These are phyloP conservation scores for Dendrothele bispora DNA, from an alignment of 768 basidiomycete genomes.

Conservation along the genomic window DNA sequence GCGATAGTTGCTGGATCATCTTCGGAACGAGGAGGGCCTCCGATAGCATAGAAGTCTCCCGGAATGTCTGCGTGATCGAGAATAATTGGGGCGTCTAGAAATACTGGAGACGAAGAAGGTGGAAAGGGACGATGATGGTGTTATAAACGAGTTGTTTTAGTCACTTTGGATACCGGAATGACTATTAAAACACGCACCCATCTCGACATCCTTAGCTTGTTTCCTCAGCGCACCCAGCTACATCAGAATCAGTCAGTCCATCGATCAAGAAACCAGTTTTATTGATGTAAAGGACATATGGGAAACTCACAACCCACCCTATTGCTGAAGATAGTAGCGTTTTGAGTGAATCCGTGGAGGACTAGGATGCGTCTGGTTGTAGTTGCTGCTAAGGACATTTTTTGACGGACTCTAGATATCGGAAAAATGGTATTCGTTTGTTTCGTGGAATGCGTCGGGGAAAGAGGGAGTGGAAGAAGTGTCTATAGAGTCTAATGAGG, in stretches of 20 bases:
- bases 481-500: too few relatives aligned
- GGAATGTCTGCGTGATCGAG: conserved; percentile 64
- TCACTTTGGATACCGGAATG: too few relatives aligned
- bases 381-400: too few relatives aligned
- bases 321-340: conserved; percentile 68
- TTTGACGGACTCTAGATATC: too few relatives aligned
- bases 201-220: conserved; percentile 61
- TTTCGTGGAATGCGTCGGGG: too few relatives aligned
- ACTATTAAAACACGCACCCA: conserved; percentile 41
- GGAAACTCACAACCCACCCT: conserved; percentile 42
- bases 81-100: conserved; percentile 69
- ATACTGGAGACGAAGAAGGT: conserved; percentile 44
- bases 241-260: background rate
- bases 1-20: conserved; percentile 48
- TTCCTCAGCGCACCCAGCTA: conserved; percentile 77
- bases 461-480: too few relatives aligned
- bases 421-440: too few relatives aligned
- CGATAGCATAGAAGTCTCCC: conserved; percentile 32
- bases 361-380: too few relatives aligned
- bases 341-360: conserved; percentile 81
- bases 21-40: conserved; percentile 33
- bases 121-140: background rate
- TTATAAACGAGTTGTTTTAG: too few relatives aligned
- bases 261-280: too few relatives aligned
- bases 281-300: conserved; percentile 1